These are phyloP conservation scores for Corinectria fuckeliana DNA, from an alignment of 2,329 filamentous ascomycete species.

Conservation along the genomic window DNA sequence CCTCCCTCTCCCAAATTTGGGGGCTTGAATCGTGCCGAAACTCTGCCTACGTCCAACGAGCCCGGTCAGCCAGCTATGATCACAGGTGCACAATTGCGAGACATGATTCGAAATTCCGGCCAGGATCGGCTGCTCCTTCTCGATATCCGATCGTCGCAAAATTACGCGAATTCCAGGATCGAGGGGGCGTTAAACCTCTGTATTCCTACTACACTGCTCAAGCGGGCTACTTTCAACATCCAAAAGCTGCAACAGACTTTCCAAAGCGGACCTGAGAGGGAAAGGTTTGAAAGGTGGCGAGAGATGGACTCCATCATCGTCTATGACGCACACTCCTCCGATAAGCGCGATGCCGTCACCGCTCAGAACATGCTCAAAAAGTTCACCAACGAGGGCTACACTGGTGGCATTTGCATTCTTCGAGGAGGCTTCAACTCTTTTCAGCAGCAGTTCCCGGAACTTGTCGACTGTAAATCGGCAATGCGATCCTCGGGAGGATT, in stretches of 20 bases:
- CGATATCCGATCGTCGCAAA: conserved; percentile 86
- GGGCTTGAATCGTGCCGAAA: conserved; percentile 51
- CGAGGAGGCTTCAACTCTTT: conserved; percentile 84
- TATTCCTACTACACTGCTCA: conserved; percentile 92
- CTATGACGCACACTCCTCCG: conserved; percentile 80
- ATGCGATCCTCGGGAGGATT: conserved; percentile 51
- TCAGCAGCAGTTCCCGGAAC: conserved; percentile 66
- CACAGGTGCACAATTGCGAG: conserved; percentile 58
- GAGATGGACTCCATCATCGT: conserved; percentile 79
- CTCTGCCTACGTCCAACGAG: conserved; percentile 59
- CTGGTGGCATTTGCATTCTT: conserved; percentile 75
- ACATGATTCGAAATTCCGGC: conserved; percentile 56
- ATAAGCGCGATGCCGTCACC: conserved; percentile 80
- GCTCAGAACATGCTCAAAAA: conserved; percentile 92
- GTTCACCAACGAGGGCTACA: conserved; percentile 84
- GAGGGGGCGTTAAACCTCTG: conserved; percentile 87
- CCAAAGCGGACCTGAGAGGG: conserved; percentile 71
- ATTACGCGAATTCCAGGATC: conserved; percentile 78
- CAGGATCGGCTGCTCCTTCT: conserved; percentile 68
- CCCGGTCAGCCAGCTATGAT: conserved; percentile 58
- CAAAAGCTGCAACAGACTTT: conserved; percentile 89
- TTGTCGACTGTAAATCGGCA: conserved; percentile 62
- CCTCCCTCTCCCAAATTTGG: conserved; percentile 42
- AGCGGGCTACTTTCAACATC: conserved; percentile 88
- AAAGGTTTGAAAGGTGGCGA: conserved; percentile 78